These are phyloP conservation scores for Panaeolus papilionaceus DNA, from an alignment of 768 basidiomycete genomes.

Conservation along the genomic window DNA sequence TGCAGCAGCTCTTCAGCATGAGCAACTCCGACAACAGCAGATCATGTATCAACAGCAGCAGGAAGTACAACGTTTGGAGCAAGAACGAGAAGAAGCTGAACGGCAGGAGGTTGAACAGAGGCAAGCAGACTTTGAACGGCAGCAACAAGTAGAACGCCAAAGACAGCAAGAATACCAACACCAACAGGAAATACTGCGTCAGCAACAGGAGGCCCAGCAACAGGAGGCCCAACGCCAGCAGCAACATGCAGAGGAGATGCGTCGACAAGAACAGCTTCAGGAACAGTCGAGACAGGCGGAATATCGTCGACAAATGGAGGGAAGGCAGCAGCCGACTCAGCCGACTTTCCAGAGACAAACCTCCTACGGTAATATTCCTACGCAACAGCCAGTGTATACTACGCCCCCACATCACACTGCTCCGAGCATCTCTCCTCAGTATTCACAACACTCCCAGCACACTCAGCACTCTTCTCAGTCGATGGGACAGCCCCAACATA, in stretches of 20 bases:
- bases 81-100: conserved; percentile 31
- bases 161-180: conserved; percentile 27
- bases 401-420: conserved; percentile 5
- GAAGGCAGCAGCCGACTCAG: conserved; percentile 24
- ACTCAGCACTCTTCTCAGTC: conserved; percentile 20
- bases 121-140: conserved; percentile 25
- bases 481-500: background rate
- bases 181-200: conserved; percentile 24
- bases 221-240: conserved; percentile 27
- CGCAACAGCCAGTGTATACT: conserved; percentile 25
- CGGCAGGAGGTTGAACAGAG: conserved; percentile 26
- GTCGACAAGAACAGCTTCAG: conserved; percentile 24
- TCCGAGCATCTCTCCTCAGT: conserved; percentile 16
- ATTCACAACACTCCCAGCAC: conserved; percentile 23
- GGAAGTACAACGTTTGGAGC: conserved; percentile 32
- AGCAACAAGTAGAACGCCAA: conserved; percentile 18
- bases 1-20: conserved; percentile 27
- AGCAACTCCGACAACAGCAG: conserved; percentile 30
- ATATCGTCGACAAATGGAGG: conserved; percentile 29
- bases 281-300: conserved; percentile 26
- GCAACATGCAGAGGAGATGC: conserved; percentile 21
- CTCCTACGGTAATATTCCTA: background rate
- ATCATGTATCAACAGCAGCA: conserved; percentile 35
- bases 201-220: conserved; percentile 28
- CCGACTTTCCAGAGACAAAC: conserved; percentile 27